Evolutionary conservation across 352 stramenopile genomes (phyloP), one percentile per base, ranked within the genome.

Genomic region (Pythium periplocum): DNA sequence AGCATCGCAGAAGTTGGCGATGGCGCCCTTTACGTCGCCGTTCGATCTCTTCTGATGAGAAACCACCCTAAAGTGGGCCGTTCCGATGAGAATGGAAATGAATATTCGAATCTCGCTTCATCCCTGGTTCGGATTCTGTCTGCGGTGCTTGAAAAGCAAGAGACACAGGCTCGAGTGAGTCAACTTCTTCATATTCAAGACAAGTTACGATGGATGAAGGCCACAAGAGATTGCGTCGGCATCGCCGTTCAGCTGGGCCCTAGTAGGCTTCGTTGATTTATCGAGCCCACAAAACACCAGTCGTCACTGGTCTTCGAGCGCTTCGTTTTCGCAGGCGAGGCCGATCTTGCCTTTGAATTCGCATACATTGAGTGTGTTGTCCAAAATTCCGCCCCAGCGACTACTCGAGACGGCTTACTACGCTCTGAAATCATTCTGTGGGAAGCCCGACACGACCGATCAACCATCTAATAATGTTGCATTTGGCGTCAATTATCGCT

Each of bases 311-410:
- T 46, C 6, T 4, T 12, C 7, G 52, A 67, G 39, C 52, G 56
- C 6, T 72, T 59, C 41, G 40, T 57, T 2, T 57, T 69, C 17
- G 50, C 57, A 11, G 64, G 33, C 4, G 64, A 71, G 51, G 52
- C n/a, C 6, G 64, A 62, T 41, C 46, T 64, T 12, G 48, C 53
- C 26, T 62, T 64, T 11, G 64, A 68, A 33, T 68, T 54, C 30
- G 34, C 59, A 2, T 71, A 61, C 42, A 50, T 68, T 10, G 43
- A 62, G 4, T 62, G 6, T 11, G 35, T 17, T 38, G 43, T 41
- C 31, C 31, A 49, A 45, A 6, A 48, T 2, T 4, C 33, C 3
- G 9, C 17, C 17, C 17, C 17, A 26, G 17, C 17, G 17, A 26
- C 17, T 26, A 26, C 17, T 26, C 17, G 17, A 26, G 17, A 26